Evolutionary conservation across 2,329 filamentous ascomycete genomes (phyloP), one percentile per base, ranked within the genome.

Genomic region (Tolypocladium album): DNA sequence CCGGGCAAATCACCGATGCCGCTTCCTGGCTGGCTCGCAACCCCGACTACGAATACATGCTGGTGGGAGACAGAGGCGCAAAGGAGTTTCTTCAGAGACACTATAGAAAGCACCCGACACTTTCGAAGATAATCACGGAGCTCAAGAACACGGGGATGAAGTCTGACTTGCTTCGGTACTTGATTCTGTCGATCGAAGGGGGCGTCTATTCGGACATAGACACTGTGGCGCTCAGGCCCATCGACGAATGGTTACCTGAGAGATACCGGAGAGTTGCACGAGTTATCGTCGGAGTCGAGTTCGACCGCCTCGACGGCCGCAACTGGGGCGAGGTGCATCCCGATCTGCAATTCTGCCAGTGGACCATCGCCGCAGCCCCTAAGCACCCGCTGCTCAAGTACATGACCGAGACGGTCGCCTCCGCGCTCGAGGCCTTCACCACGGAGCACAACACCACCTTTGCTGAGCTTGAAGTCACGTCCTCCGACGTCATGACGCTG

Each of bases 201-300:
- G 74, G 78, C 22, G 65, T 78, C 4, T 86, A 84, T 67, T 76
- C 80, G 20, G 83, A 86, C 63, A 83, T 84, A 56, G 83, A 85
- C 64, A 82, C 84, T 17, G 79, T 83, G 65, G 79, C 80, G 9
- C 69, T 84, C 12, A 75, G 75, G 38, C 77, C 82, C 0, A 71
- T 84, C 58, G 71, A 79, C 31, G 13, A 50, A 1, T 69, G 67
- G 67, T 56, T 69, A 5, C 66, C 67, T 1, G 24, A 47, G 13
- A 17, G 1, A 15, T 27, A 47, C n/a, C 13, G 4, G 3, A 47
- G 6, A 3, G 5, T 1, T 8, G 22, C 43, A 47, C 22, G 43
- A 7, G 43, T 22, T 15, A 4, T 47, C 22, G 43, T 47, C 3
- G 45, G 45, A 7, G 64, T 70, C 50, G 70, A 72, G 61, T 71